Conservation (phyloP, 768 basidiomycete species). For the Tricholoma saponaceum region DNA sequence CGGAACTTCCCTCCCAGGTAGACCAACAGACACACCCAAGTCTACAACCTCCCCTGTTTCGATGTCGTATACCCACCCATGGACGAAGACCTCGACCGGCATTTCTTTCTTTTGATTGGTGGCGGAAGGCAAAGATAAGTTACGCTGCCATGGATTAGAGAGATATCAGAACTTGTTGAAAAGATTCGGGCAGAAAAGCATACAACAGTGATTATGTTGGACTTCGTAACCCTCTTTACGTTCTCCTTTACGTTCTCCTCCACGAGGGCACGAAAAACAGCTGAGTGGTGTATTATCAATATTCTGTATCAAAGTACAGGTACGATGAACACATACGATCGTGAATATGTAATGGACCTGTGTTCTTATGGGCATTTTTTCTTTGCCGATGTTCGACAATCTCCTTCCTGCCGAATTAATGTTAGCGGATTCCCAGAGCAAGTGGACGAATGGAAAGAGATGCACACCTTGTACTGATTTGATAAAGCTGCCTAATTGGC, state of each 20-base stretch:
- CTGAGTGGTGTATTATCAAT: constrained; percentile 13
- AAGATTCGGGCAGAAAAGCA: background rate
- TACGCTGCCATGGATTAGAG: constrained; percentile 3
- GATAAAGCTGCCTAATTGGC: constrained; percentile 35
- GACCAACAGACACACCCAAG: constrained; percentile 17
- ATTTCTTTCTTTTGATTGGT: background rate
- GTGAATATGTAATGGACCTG: background rate
- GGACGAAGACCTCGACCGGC: constrained; percentile 14
- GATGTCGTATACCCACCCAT: constrained; percentile 23
- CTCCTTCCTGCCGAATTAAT: constrained; percentile 31
- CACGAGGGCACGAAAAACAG: constrained; percentile 38
- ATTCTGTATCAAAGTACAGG: background rate
- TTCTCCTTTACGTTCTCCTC: constrained; percentile 37
- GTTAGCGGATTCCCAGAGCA: constrained; percentile 13
- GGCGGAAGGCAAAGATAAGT: background rate
- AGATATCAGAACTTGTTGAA: background rate
- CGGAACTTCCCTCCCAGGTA: constrained; percentile 14
- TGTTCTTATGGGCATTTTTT: background rate
- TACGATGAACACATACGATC: background rate
- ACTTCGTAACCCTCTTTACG: constrained; percentile 17
- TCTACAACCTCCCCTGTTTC: constrained; percentile 20
- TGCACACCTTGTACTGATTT: constrained; percentile 27
- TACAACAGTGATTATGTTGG: constrained; percentile 17
- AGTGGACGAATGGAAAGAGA: background rate
- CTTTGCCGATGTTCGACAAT: background rate